Conservation (phyloP, 1,284 basidiomycete species). For the Pascua guehoae region DNA sequence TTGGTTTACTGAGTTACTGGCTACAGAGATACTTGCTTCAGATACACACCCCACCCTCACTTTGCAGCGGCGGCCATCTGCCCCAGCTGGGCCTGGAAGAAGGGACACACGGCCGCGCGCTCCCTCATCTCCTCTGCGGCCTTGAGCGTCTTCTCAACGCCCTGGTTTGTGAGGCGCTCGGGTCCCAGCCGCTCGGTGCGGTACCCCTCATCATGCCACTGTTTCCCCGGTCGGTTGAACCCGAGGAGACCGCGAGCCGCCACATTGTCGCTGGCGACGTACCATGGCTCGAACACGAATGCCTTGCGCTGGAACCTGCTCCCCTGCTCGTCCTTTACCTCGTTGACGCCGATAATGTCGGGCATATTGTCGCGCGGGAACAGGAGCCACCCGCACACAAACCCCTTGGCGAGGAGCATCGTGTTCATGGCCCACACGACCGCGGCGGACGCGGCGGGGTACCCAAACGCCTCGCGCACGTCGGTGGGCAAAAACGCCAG, state of each 20-base stretch:
- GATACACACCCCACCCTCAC: too few species aligned
- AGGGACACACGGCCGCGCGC: slow-evolving; percentile 4
- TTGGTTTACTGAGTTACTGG: too few species aligned
- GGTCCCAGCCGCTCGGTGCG: background rate
- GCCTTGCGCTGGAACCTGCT: background rate
- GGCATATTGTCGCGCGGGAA: slow-evolving; percentile 1
- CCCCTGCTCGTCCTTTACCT: slow-evolving; percentile 3
- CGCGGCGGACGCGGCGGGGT: background rate
- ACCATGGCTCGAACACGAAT: slow-evolving; percentile 15
- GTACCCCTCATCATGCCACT: slow-evolving; percentile 11
- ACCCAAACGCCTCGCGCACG: slow-evolving; percentile 8
- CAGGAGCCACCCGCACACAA: background rate
- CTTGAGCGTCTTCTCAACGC: slow-evolving; percentile 1
- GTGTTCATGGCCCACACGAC: background rate
- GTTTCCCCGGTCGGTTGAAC: background rate
- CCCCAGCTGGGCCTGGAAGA: background rate
- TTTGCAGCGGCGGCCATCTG: too few species aligned
- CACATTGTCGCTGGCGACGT: background rate
- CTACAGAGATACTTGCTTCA: too few species aligned
- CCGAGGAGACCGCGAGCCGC: slow-evolving; percentile 2
- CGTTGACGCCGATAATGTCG: background rate
- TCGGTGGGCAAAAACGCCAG: slow-evolving; percentile 6
- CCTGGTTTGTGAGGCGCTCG: background rate
- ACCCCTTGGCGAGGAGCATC: slow-evolving; percentile 1
- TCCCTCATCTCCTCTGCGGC: slow-evolving; percentile 1